Percentiles rank a stretch among this genome's conserved stretches.
Evolutionary conservation across 2,329 filamentous ascomycete genomes (phyloP).

Genomic region (Ceratocystis cubensis): DNA sequence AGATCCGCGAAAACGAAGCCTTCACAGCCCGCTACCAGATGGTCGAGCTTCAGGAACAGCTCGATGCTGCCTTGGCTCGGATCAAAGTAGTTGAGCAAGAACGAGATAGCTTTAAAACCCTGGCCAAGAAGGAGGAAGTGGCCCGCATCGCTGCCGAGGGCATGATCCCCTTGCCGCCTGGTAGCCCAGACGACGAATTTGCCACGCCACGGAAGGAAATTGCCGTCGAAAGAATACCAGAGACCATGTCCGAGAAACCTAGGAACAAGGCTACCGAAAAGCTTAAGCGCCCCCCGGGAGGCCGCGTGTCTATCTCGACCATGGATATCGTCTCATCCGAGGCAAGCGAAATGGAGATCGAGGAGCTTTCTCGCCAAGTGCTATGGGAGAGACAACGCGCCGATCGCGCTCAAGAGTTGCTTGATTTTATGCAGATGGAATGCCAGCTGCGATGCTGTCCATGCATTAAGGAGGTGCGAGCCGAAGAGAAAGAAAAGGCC

Average conservation of each 20-base stretch:
- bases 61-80: conserved; percentile 50
- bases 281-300: conserved; percentile 16
- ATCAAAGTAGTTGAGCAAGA: conserved; percentile 59
- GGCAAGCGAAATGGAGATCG: conserved; percentile 45
- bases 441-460: conserved; percentile 56
- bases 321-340: conserved; percentile 43
- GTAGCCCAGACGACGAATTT: conserved; percentile 46
- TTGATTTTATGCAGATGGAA: conserved; percentile 66
- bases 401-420: conserved; percentile 55
- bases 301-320: conserved; percentile 35
- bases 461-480: conserved; percentile 19
- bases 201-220: conserved; percentile 43
- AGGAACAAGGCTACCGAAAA: conserved; percentile 25
- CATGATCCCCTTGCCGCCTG: conserved; percentile 49
- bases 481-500: conserved; percentile 6
- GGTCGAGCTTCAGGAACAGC: conserved; percentile 52
- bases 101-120: conserved; percentile 59
- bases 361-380: conserved; percentile 41
- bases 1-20: conserved; percentile 54
- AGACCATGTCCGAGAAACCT: conserved; percentile 22
- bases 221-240: conserved; percentile 19
- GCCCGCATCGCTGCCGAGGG: conserved; percentile 61
- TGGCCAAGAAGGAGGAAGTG: conserved; percentile 60
- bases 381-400: conserved; percentile 51
- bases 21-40: conserved; percentile 55